These are phyloP conservation scores for Debaryomyces castellii DNA, from an alignment of 805 yeast genomes.

Conservation along the genomic window DNA sequence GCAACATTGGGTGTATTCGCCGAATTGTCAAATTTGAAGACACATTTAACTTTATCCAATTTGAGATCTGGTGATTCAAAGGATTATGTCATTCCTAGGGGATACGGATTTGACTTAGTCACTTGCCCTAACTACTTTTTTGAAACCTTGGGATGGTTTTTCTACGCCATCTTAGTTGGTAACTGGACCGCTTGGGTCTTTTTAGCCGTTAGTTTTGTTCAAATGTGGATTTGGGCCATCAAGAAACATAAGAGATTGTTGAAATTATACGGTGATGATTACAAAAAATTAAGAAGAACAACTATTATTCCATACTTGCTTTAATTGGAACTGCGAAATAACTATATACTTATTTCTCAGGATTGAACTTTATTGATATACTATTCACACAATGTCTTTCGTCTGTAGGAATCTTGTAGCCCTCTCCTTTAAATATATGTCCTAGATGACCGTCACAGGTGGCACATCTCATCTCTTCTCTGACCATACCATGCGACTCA, in stretches of 20 bases:
- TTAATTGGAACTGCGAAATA: conserved; percentile 19
- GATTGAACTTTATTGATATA: conserved; percentile 64
- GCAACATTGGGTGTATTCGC: conserved; percentile 52
- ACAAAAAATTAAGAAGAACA: conserved; percentile 71
- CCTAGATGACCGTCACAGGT: conserved; percentile 94
- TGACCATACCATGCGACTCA: conserved; percentile 65
- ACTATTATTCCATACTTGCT: conserved; percentile 75
- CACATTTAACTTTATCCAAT: conserved; percentile 65
- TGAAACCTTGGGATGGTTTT: conserved; percentile 76
- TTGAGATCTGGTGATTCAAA: conserved; percentile 53
- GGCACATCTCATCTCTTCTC: conserved; percentile 88
- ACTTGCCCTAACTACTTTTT: conserved; percentile 95
- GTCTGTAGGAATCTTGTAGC: conserved; percentile 83
- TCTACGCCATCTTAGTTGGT: conserved; percentile 67
- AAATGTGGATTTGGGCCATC: conserved; percentile 91
- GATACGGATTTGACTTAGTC: conserved; percentile 77
- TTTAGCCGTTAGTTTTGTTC: conserved; percentile 65
- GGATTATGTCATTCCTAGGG: conserved; percentile 71
- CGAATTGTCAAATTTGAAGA: conserved; percentile 70
- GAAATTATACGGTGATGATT: conserved; percentile 70
- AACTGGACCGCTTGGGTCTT: conserved; percentile 78
- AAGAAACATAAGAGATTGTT: conserved; percentile 74
- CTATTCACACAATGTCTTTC: conserved; percentile 96
- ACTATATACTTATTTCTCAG: conserved; percentile 2
- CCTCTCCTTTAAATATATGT: conserved; percentile 93